Percentiles rank a stretch among this genome's conserved stretches.
Evolutionary conservation across 2,329 filamentous ascomycete genomes (phyloP).

Genomic region (Xylariales sp.): DNA sequence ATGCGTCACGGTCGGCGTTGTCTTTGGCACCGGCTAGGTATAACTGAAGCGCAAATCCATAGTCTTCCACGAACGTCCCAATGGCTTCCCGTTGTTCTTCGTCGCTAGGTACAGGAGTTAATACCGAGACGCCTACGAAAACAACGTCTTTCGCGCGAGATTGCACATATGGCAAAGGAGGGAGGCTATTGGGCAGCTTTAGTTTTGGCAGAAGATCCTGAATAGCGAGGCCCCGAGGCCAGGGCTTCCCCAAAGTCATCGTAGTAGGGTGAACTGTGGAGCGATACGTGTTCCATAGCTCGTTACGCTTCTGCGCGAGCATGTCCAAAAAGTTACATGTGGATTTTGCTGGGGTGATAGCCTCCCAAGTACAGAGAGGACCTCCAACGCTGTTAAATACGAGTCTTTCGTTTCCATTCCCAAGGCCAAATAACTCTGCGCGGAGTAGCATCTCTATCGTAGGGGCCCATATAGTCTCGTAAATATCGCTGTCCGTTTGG

Average conservation of each 20-base stretch:
- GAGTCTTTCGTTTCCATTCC: slow-evolving; percentile 8
- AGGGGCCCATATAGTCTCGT: slow-evolving; percentile 24
- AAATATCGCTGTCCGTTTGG: slow-evolving; percentile 8
- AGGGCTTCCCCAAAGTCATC: slow-evolving; percentile 8
- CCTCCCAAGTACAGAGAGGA: neutral
- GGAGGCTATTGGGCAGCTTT: neutral
- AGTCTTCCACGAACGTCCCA: slow-evolving; percentile 17
- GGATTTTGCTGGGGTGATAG: neutral
- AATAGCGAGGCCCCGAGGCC: slow-evolving; percentile 17
- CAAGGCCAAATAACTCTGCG: slow-evolving; percentile 16
- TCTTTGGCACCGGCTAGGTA: slow-evolving; percentile 11
- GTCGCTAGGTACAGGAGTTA: slow-evolving; percentile 12
- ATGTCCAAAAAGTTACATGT: slow-evolving; percentile 15
- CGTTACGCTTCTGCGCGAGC: slow-evolving; percentile 15
- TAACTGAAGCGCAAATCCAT: slow-evolving; percentile 15
- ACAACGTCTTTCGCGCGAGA: slow-evolving; percentile 15
- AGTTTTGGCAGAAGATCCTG: slow-evolving; percentile 6
- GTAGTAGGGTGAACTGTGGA: slow-evolving; percentile 5
- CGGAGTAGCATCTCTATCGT: slow-evolving; percentile 24
- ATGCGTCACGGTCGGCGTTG: slow-evolving; percentile 9
- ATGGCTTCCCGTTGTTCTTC: slow-evolving; percentile 12
- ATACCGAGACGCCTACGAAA: slow-evolving; percentile 10
- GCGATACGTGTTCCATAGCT: slow-evolving; percentile 14
- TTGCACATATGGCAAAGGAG: slow-evolving; percentile 16
- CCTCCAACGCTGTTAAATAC: neutral